Evolutionary conservation across 768 basidiomycete species (phyloP), one percentile per base, ranked within the genome.

Genomic region (Tricholomella constricta): DNA sequence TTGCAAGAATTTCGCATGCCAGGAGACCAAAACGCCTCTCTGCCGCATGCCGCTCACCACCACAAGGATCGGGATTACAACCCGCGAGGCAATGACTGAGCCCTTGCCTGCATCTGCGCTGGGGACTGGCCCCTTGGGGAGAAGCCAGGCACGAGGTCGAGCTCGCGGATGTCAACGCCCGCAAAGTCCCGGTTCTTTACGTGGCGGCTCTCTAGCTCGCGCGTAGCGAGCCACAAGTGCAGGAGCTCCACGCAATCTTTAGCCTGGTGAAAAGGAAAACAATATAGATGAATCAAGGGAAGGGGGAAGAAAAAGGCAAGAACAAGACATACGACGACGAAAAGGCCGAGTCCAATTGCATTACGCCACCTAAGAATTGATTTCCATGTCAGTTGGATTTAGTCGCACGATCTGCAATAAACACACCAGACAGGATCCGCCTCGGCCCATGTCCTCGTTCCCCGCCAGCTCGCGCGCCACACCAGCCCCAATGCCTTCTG

Each of bases 361-460:
- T 90, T 90, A 45, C 88, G 74, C 87, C 87, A 80, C 76, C 76
- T 77, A 14, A 26, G 26, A n/a, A 35, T 50, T 37, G 7, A 9
- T n/a, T n/a, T n/a, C n/a, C n/a, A n/a, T n/a, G n/a, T n/a, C n/a
- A n/a, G n/a, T n/a, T n/a, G n/a, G n/a, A n/a, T n/a, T n/a, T n/a
- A n/a, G n/a, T n/a, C n/a, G 36, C 51, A 45, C 14, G 38, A 17
- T 7, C 45, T 35, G 11, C 26, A 43, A 38, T 11, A 27, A 47
- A 60, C 70, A 11, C 48, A 85, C 88, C 89, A 91, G 14, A 90
- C 84, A 12, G 89, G 89, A 65, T 90, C 89, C 38, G 78, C 77
- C 57, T 82, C 81, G 4, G 79, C 74, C 82, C 86, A 87, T n/a
- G 77, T 75, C 45, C 76, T 75, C 20, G 82, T 80, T 20, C 84